A percentile compares a stretch with the other conserved stretches of the same genome.
Conservation (phyloP, 306 rosid species). For the Dryas drummondii region DNA sequence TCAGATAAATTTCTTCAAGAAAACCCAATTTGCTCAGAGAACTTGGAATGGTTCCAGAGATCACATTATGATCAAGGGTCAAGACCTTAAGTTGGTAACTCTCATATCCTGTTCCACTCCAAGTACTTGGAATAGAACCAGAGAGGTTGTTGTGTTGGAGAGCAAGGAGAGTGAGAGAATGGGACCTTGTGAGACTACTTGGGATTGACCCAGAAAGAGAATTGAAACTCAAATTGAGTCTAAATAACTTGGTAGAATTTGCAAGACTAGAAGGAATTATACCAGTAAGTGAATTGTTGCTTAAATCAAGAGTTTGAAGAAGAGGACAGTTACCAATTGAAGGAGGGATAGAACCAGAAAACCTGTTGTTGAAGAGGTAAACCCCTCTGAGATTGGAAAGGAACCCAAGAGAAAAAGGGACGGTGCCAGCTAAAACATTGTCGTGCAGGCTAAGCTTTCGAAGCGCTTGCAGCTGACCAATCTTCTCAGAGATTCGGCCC, state of each 20-base stretch:
- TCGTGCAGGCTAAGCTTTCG: constrained; percentile 82
- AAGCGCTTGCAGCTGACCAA: constrained; percentile 73
- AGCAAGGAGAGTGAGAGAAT: constrained; percentile 61
- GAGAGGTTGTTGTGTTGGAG: constrained; percentile 73
- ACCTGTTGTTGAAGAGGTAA: constrained; percentile 81
- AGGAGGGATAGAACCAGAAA: constrained; percentile 81
- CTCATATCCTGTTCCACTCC: constrained; percentile 44
- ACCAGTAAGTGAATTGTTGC: constrained; percentile 70
- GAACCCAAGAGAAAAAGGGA: constrained; percentile 68
- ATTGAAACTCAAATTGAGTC: constrained; percentile 80
- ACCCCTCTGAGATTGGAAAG: constrained; percentile 86
- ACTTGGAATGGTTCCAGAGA: constrained; percentile 65
- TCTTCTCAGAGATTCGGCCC: constrained; percentile 71
- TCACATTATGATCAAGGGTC: constrained; percentile 61
- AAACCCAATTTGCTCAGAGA: constrained; percentile 53
- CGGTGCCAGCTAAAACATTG: constrained; percentile 54
- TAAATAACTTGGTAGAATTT: constrained; percentile 57
- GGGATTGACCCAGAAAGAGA: constrained; percentile 80
- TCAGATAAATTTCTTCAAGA: constrained; percentile 56
- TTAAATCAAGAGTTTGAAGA: constrained; percentile 84
- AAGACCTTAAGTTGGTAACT: constrained; percentile 50
- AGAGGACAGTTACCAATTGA: constrained; percentile 67
- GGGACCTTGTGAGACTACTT: constrained; percentile 41
- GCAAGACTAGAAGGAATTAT: constrained; percentile 65
- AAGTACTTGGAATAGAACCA: constrained; percentile 59